Evolutionary conservation across 495 filamentous ascomycete genomes (phyloP).

Genomic region (Chaetomium tenue): DNA sequence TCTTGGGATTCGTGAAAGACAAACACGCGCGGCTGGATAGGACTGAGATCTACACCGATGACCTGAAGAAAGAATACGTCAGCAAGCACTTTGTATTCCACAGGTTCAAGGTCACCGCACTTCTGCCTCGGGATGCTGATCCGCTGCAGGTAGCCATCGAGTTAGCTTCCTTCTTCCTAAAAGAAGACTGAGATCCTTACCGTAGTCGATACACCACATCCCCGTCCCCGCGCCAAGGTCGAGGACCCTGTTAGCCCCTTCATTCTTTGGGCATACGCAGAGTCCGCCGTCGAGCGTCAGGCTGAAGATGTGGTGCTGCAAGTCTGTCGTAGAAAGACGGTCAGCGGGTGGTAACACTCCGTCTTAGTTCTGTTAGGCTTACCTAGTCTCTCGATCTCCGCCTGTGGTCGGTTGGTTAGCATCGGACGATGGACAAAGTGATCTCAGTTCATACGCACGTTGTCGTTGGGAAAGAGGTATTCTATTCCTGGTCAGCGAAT

Average conservation of each 20-base stretch:
- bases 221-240: conserved; percentile 31
- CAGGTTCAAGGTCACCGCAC: neutral
- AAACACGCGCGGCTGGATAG: neutral
- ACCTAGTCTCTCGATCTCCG: neutral
- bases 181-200: neutral
- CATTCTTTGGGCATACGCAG: conserved; percentile 33
- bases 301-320: conserved; percentile 39
- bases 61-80: neutral
- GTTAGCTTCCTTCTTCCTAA: neutral
- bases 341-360: neutral
- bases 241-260: conserved; percentile 34
- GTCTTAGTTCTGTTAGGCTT: neutral
- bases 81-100: neutral
- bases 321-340: conserved; percentile 25
- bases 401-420: neutral
- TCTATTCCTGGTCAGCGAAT: neutral
- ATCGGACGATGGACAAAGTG: neutral
- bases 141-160: neutral
- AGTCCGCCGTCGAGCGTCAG: conserved; percentile 36
- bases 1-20: neutral
- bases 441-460: neutral
- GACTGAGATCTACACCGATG: neutral
- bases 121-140: neutral
- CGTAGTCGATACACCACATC: conserved; percentile 27
- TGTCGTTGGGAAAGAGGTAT: neutral